phyloP scores from a whole-genome alignment of 345 rosid genomes.

The Mercurialis annua region DNA sequence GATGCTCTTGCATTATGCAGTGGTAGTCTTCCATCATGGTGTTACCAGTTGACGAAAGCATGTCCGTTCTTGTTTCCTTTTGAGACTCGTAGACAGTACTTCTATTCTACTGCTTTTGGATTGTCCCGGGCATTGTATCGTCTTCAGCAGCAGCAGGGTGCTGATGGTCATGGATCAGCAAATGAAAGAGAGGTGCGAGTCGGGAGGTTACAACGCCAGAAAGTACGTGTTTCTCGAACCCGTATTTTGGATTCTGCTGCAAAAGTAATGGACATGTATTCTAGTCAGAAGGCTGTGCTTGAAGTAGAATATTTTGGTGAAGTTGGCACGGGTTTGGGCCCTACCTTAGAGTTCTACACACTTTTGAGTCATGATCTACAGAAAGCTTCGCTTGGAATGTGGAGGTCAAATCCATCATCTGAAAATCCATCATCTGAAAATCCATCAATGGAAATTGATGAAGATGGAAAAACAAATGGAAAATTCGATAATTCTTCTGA shows the following conservation, averaged over 20 bases:
- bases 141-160: constrained; percentile 99
- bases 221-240: constrained; percentile 96
- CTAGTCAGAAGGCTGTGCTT: constrained; percentile 96
- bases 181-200: constrained; percentile 91
- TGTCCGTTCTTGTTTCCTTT: constrained; percentile 98
- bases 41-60: constrained; percentile 91
- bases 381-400: constrained; percentile 78
- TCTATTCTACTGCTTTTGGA: constrained; percentile 98
- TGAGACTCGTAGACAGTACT: constrained; percentile 93
- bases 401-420: constrained; percentile 68
- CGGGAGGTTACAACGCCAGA: constrained; percentile 96
- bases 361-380: constrained; percentile 93
- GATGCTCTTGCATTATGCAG: constrained; percentile 98
- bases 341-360: constrained; percentile 96
- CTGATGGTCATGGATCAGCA: constrained; percentile 79
- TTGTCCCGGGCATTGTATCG: constrained; percentile 94
- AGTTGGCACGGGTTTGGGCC: constrained; percentile 99
- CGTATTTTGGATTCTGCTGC: constrained; percentile 98
- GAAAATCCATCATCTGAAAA: constrained; percentile 46
- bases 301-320: constrained; percentile 99
- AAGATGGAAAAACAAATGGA: constrained; percentile 46
- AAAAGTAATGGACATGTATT: constrained; percentile 99
- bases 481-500: constrained; percentile 28
- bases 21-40: constrained; percentile 98
- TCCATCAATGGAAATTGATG: constrained; percentile 52